Percentiles rank a stretch among this genome's conserved stretches.
phyloP scores from a whole-genome alignment of 148 eudicot species.

The Dysphania ambrosioides region DNA sequence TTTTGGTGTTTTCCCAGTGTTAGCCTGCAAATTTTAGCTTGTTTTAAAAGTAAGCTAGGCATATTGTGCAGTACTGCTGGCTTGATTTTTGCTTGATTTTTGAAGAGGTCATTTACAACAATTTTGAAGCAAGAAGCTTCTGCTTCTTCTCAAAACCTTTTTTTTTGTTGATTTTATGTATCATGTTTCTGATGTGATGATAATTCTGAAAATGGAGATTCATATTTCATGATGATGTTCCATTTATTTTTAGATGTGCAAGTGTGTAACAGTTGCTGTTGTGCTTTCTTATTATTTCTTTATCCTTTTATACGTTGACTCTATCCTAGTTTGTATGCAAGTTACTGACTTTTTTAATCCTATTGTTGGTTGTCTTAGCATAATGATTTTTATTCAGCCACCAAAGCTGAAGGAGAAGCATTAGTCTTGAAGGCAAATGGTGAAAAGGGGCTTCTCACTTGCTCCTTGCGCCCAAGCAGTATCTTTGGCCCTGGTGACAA shows the following conservation, averaged over 20 bases:
- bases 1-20: not conserved
- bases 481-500: slow-evolving; percentile 97
- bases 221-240: not conserved
- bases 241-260: not conserved
- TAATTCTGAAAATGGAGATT: not conserved
- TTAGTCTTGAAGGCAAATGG: slow-evolving; percentile 85
- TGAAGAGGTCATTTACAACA: not conserved
- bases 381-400: slow-evolving; percentile 84
- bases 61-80: not conserved
- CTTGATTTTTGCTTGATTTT: not conserved
- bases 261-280: not conserved
- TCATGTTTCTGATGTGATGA: not conserved
- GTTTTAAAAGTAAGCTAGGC: not conserved
- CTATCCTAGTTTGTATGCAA: not conserved
- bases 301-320: not conserved
- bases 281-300: not conserved
- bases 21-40: not conserved
- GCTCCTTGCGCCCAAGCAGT: slow-evolving; percentile 92
- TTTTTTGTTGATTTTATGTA: not conserved
- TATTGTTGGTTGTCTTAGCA: slow-evolving; percentile 40
- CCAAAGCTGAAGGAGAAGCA: slow-evolving; percentile 93
- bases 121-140: not conserved
- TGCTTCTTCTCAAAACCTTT: not conserved
- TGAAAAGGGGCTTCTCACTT: slow-evolving; percentile 76
- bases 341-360: not conserved